A percentile compares a stretch with the other conserved stretches of the same genome.
These are phyloP conservation scores for Cryoendolithus antarcticus DNA, from an alignment of 2,329 filamentous ascomycete species.

Conservation along the genomic window DNA sequence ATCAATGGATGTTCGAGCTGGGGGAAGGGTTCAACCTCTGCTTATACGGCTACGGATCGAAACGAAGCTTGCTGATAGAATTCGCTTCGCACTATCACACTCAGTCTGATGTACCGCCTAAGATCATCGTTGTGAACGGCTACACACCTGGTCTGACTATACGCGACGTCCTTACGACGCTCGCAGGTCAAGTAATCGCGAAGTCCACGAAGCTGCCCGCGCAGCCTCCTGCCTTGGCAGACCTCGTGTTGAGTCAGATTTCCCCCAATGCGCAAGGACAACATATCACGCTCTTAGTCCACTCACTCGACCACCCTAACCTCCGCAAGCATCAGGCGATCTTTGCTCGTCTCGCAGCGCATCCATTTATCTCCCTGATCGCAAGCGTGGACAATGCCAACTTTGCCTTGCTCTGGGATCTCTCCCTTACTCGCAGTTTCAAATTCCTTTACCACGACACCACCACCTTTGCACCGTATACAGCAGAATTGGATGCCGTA, in stretches of 20 bases:
- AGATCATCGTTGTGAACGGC: constrained; percentile 77
- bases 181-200: constrained; percentile 51
- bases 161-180: constrained; percentile 56
- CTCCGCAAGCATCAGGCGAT: constrained; percentile 66
- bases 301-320: constrained; percentile 72
- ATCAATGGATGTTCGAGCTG: constrained; percentile 88
- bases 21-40: constrained; percentile 78
- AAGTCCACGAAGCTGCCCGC: constrained; percentile 44
- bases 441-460: constrained; percentile 88
- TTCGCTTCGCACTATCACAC: constrained; percentile 62
- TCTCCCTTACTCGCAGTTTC: constrained; percentile 66
- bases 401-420: constrained; percentile 82
- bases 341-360: constrained; percentile 63
- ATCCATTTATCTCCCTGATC: constrained; percentile 58
- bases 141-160: constrained; percentile 57
- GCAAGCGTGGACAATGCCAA: constrained; percentile 80
- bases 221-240: constrained; percentile 56
- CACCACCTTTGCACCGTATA: constrained; percentile 72
- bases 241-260: constrained; percentile 52
- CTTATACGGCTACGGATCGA: constrained; percentile 86
- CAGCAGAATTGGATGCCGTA: constrained; percentile 66
- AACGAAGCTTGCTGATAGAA: constrained; percentile 58
- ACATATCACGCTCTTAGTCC: constrained; percentile 39
- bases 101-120: constrained; percentile 30
- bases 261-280: constrained; percentile 26